These are phyloP conservation scores for Chalciporus piperatus DNA, from an alignment of 768 basidiomycete genomes.

Conservation along the genomic window DNA sequence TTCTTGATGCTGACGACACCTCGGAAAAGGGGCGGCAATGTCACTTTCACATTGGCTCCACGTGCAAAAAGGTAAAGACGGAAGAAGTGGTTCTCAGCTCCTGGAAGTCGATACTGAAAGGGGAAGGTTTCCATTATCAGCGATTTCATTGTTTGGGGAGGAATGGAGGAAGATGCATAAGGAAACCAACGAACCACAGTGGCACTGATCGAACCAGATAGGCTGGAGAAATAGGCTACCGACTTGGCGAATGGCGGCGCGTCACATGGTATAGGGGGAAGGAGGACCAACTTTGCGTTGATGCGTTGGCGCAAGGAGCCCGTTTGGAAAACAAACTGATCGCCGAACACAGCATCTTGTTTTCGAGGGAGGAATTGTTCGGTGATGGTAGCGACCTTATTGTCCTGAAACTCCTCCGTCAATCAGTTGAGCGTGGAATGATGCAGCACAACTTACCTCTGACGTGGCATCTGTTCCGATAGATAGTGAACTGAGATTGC, in stretches of 20 bases:
- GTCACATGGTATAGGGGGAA: constrained; percentile 28
- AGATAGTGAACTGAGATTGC: constrained; percentile 22
- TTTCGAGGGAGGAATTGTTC: constrained; percentile 30
- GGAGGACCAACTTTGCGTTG: constrained; percentile 27
- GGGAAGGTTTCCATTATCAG: constrained; percentile 1
- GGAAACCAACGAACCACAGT: constrained; percentile 23
- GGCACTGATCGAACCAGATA: constrained; percentile 23
- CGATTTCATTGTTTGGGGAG: not conserved
- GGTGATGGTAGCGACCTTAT: constrained; percentile 18
- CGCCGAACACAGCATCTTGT: constrained; percentile 28
- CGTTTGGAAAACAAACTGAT: constrained; percentile 31
- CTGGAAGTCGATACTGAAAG: constrained; percentile 23
- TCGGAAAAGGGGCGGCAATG: constrained; percentile 26
- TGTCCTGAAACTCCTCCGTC: constrained; percentile 12
- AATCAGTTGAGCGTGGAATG: constrained; percentile 1
- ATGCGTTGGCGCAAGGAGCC: constrained; percentile 18
- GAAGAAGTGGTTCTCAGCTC: constrained; percentile 29
- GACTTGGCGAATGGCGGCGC: constrained; percentile 31
- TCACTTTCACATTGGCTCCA: constrained; percentile 27
- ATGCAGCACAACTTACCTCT: constrained; percentile 18
- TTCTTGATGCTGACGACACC: constrained; percentile 26
- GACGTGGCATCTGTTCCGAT: constrained; percentile 2
- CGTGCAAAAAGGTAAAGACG: constrained; percentile 30
- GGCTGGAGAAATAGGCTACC: constrained; percentile 30
- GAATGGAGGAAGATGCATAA: not conserved